Evolutionary conservation across 2,329 filamentous ascomycete species (phyloP).

Genomic region (Cladobotryum mycophilum): DNA sequence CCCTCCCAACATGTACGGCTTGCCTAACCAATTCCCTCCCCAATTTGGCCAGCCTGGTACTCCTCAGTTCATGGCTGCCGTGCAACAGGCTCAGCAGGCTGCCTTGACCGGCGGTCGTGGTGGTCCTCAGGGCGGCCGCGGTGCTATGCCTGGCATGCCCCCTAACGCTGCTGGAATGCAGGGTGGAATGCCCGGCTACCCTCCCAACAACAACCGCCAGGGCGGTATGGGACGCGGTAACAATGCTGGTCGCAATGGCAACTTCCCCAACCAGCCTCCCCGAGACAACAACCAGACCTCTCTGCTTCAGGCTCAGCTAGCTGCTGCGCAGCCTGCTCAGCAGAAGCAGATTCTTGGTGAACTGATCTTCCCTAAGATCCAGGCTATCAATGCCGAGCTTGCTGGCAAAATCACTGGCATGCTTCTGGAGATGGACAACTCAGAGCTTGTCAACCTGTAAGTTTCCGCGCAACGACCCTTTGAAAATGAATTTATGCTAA

Average conservation of each 20-base stretch:
- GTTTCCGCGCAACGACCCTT: slow-evolving; percentile 35
- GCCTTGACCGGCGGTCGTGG: slow-evolving; percentile 56
- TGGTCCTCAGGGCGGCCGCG: slow-evolving; percentile 60
- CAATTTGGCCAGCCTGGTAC: slow-evolving; percentile 74
- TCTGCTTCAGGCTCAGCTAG: slow-evolving; percentile 53
- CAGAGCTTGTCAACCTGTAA: slow-evolving; percentile 91
- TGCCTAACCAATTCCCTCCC: slow-evolving; percentile 74
- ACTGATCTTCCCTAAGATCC: slow-evolving; percentile 97
- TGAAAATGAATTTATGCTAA: slow-evolving; percentile 16
- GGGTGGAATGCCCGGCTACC: slow-evolving; percentile 50
- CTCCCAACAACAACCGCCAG: slow-evolving; percentile 48
- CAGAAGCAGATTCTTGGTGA: slow-evolving; percentile 99
- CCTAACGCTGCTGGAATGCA: slow-evolving; percentile 46
- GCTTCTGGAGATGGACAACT: slow-evolving; percentile 98
- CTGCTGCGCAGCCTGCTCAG: slow-evolving; percentile 56
- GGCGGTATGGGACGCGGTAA: slow-evolving; percentile 43
- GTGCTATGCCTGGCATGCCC: slow-evolving; percentile 69
- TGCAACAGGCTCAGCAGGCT: slow-evolving; percentile 68
- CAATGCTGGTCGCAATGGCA: slow-evolving; percentile 36
- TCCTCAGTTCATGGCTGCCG: slow-evolving; percentile 74
- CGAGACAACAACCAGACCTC: slow-evolving; percentile 32
- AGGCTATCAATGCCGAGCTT: slow-evolving; percentile 86
- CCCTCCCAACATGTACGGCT: slow-evolving; percentile 77
- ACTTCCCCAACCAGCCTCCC: slow-evolving; percentile 41
- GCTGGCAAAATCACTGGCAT: slow-evolving; percentile 99